These are phyloP conservation scores for Heracleum sosnowskyi DNA, from an alignment of 129 eudicot genomes.

Conservation along the genomic window DNA sequence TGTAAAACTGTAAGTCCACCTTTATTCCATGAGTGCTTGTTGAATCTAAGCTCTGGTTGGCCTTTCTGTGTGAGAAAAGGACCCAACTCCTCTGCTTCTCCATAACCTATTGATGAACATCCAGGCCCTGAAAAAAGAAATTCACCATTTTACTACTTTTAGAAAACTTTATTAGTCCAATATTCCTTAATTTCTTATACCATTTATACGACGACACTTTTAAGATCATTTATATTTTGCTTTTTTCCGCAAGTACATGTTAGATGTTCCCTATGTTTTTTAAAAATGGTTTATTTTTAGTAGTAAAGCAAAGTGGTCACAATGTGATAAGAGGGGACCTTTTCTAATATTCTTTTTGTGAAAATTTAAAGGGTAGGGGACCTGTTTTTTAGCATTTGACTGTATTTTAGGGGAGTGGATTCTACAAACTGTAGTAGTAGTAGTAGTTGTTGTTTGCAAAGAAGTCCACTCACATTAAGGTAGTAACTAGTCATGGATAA, in stretches of 20 bases:
- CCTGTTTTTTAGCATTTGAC: background rate
- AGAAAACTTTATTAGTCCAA: background rate
- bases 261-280: background rate
- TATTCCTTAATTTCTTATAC: background rate
- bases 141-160: background rate
- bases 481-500: background rate
- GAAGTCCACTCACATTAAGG: background rate
- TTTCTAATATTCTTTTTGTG: background rate
- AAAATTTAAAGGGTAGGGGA: background rate
- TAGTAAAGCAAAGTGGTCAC: constrained; percentile 7
- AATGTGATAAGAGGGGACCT: constrained; percentile 11
- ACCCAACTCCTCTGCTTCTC: constrained; percentile 76
- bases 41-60: constrained; percentile 52
- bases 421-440: background rate
- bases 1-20: constrained; percentile 26
- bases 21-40: constrained; percentile 67
- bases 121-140: constrained; percentile 64
- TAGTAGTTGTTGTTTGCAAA: background rate
- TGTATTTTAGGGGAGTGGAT: background rate
- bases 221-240: background rate
- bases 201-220: background rate
- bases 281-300: background rate
- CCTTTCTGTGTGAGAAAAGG: constrained; percentile 67
- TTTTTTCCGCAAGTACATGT: background rate
- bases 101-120: constrained; percentile 84